phyloP scores from a whole-genome alignment of 345 rosid genomes.

The Geranium brycei region DNA sequence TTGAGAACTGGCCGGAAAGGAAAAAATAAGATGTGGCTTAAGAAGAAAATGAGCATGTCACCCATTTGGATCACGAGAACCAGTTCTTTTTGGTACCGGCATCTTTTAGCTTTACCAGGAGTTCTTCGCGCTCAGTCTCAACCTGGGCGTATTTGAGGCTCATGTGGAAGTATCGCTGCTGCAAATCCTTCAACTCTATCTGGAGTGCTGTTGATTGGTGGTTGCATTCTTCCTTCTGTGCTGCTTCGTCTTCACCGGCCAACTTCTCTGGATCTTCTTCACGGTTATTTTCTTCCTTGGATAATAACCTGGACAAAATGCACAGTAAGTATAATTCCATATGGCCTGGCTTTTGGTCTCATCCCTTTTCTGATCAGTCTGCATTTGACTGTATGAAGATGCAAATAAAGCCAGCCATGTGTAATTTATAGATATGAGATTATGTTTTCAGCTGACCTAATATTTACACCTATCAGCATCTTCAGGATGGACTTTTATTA shows the following conservation, averaged over 20 bases:
- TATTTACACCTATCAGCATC: too few species aligned
- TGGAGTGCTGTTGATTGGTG: constrained; percentile 14
- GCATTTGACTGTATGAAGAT: too few species aligned
- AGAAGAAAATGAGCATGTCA: neutral
- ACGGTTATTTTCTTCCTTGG: constrained; percentile 12
- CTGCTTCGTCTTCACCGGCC: constrained; percentile 8
- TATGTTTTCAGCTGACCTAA: too few species aligned
- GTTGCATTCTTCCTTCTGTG: constrained; percentile 2
- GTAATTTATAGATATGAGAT: too few species aligned
- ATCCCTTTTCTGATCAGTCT: too few species aligned
- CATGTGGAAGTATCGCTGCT: constrained; percentile 37
- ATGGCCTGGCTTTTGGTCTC: neutral
- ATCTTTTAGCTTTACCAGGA: constrained; percentile 36
- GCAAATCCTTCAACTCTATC: constrained; percentile 36
- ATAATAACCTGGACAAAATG: constrained; percentile 20
- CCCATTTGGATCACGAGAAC: constrained; percentile 11
- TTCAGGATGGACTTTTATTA: too few species aligned
- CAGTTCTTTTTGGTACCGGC: constrained; percentile 15
- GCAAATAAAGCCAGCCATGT: too few species aligned
- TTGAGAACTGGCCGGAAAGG: neutral
- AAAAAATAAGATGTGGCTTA: neutral
- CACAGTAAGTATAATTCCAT: neutral
- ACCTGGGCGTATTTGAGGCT: constrained; percentile 57
- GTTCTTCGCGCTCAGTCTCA: constrained; percentile 34
- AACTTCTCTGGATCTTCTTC: constrained; percentile 6